phyloP scores from a whole-genome alignment of 176 grass and related monocot species.

The Oryza meridionalis region DNA sequence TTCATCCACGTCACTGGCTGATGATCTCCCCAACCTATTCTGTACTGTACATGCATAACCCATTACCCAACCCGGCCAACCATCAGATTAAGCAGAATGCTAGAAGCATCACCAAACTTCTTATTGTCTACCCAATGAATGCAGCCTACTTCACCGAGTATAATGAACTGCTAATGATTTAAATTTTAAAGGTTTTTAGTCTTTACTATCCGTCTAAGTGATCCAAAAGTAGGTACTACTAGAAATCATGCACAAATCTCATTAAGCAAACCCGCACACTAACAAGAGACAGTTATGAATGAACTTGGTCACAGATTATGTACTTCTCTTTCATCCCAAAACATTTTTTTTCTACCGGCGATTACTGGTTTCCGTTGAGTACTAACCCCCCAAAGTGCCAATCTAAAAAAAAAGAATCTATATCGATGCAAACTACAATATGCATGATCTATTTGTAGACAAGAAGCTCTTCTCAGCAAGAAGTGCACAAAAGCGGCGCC shows the following conservation, averaged over 20 bases:
- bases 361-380: background rate
- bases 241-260: background rate
- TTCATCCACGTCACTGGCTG: background rate
- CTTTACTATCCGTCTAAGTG: background rate
- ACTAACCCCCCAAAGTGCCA: background rate
- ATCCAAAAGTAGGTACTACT: background rate
- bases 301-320: background rate
- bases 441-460: constrained; percentile 4
- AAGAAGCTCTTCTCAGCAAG: background rate
- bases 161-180: background rate
- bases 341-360: background rate
- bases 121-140: background rate
- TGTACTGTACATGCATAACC: background rate
- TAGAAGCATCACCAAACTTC: constrained; percentile 15
- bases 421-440: background rate
- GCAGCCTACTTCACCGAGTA: background rate
- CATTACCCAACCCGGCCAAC: background rate
- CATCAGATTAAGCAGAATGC: background rate
- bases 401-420: background rate
- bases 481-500: background rate
- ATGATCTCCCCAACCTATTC: background rate
- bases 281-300: background rate
- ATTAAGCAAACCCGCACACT: background rate
- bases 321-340: background rate
- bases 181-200: background rate